Evolutionary conservation across 192 early-diverging fungal species (phyloP).

Genomic region (Chytriomyces sp.): DNA sequence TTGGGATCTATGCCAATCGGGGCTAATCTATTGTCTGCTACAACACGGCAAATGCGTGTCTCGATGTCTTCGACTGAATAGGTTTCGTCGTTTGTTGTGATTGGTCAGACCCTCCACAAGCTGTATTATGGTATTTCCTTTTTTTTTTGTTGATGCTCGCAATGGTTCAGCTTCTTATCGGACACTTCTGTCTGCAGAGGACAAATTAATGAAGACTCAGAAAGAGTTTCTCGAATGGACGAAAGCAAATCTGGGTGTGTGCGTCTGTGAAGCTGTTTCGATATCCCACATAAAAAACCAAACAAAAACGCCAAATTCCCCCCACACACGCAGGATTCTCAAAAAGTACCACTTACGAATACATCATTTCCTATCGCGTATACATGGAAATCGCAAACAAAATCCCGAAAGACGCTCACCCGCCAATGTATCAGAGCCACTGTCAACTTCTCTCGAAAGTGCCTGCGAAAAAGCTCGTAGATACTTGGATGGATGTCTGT

Average conservation of each 20-base stretch:
- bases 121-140: conserved; percentile 49
- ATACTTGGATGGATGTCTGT: conserved; percentile 58
- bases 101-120: conserved; percentile 60
- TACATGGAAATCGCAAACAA: conserved; percentile 59
- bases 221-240: conserved; percentile 65
- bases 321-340: conserved; percentile 46
- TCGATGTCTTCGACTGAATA: not conserved
- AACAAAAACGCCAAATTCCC: not conserved
- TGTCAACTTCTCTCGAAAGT: conserved; percentile 64
- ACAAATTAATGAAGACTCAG: conserved; percentile 60
- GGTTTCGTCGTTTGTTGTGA: conserved; percentile 60
- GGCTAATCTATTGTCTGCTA: not conserved
- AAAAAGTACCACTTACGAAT: conserved; percentile 65
- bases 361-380: conserved; percentile 59
- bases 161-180: not conserved
- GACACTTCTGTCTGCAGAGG: conserved; percentile 26
- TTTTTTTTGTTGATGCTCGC: not conserved
- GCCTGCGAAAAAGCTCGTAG: conserved; percentile 54
- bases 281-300: not conserved
- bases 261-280: not conserved
- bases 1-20: not conserved
- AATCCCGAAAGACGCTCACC: conserved; percentile 43
- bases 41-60: too few species aligned
- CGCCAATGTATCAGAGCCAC: conserved; percentile 61
- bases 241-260: conserved; percentile 46